Base-by-base conservation (phyloP, 257 asterid genomes). In the Fraxinus cuspidata region DNA sequence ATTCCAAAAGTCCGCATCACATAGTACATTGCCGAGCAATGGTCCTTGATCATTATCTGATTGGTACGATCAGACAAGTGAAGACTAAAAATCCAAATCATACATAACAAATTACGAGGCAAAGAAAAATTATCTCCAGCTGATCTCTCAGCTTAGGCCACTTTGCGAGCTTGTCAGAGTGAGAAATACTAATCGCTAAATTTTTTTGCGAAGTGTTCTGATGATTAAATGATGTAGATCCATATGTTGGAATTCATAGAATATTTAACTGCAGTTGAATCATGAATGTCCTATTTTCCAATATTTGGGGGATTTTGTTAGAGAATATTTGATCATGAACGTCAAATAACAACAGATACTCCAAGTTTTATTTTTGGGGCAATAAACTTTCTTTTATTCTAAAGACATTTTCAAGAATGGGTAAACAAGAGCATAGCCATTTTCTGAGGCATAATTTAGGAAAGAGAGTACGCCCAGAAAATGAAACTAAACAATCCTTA, bases 1-100 rank as follows among this genome's bases (percentile, higher is more conserved):
- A 68, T 79, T 75, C 80, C 74, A 27, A 79, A 78, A 78, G 38
- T 12, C 66, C 3, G 70, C 31, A 58, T 58, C 2, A 76, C 73
- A 4, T 70, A 42, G 27, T 63, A 34, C 15, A 40, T 64, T 27
- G 69, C 37, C 28, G 21, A 7, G 70, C 56, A 76, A 12, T 16
- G 25, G 11, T 42, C 58, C 72, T 40, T 74, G 60, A 38, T 69
- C 60, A n/a, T 68, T 21, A 27, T 25, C 49, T 42, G 23, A 51
- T 18, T 23, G 34, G 16, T 29, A 12, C 49, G 10, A 49, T 29
- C 21, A 32, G 47, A n/a, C 49, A 49, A 76, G 5, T 13, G 19
- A 16, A 23, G 12, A 37, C 19, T 28, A 32, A 32, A 68, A 47
- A n/a, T 38, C 58, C 75, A 64, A 67, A 70, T 40, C 69, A 58